These are phyloP conservation scores for Xylaria sp. DNA, from an alignment of 2,329 filamentous ascomycete species.

Conservation along the genomic window DNA sequence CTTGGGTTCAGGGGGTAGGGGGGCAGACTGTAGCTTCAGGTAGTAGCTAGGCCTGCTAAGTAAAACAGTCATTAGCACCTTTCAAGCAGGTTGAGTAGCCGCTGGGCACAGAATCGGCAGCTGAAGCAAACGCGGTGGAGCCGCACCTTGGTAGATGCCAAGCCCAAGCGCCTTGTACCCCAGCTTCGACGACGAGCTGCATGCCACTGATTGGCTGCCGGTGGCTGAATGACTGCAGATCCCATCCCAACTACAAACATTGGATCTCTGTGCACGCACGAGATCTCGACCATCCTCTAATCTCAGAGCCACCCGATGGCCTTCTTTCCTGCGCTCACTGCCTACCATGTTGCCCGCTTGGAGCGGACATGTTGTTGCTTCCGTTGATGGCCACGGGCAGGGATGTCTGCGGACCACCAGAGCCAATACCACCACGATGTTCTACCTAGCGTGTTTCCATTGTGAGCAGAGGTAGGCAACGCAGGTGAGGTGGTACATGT, in stretches of 20 bases:
- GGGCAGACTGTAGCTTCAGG: too few relatives aligned
- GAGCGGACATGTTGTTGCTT: slow-evolving; percentile 1
- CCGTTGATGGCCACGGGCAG: not conserved
- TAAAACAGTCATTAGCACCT: too few relatives aligned
- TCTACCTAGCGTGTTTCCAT: too few relatives aligned
- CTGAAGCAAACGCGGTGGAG: slow-evolving; percentile 8
- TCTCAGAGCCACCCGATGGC: slow-evolving; percentile 14
- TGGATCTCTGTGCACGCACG: slow-evolving; percentile 5
- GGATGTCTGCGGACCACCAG: not conserved
- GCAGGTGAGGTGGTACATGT: too few relatives aligned
- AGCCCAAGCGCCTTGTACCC: slow-evolving; percentile 34
- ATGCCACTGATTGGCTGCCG: slow-evolving; percentile 37
- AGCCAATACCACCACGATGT: not conserved
- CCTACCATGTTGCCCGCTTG: not conserved
- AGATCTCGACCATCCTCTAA: not conserved
- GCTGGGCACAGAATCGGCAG: slow-evolving; percentile 1
- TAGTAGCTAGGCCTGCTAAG: too few relatives aligned
- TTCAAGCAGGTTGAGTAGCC: not conserved
- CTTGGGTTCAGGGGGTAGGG: too few relatives aligned
- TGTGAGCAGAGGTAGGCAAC: not conserved
- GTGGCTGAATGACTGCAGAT: slow-evolving; percentile 24
- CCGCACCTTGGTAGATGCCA: slow-evolving; percentile 26
- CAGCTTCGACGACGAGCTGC: slow-evolving; percentile 29
- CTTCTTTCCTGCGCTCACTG: slow-evolving; percentile 4
- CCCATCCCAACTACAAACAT: slow-evolving; percentile 14